Evolutionary conservation across 345 rosid genomes (phyloP).

Genomic region (Melaleuca alternifolia): DNA sequence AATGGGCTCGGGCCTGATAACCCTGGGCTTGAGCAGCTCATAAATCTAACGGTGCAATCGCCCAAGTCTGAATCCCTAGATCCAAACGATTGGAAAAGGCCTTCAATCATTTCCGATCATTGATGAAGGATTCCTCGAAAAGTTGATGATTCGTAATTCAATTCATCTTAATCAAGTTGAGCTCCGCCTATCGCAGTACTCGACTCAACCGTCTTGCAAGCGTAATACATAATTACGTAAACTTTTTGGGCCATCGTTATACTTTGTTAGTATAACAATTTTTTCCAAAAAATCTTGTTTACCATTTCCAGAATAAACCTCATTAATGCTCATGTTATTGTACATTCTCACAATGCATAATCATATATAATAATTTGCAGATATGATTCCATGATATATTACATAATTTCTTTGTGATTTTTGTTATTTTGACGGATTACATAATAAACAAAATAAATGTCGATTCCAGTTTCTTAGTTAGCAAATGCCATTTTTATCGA

Average conservation of each 20-base stretch:
- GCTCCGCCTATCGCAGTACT: neutral
- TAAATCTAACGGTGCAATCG: too few species aligned
- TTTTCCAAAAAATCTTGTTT: neutral
- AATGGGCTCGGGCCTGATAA: neutral
- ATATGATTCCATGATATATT: neutral
- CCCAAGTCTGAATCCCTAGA: too few species aligned
- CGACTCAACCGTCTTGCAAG: neutral
- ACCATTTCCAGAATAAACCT: neutral
- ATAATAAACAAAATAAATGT: neutral
- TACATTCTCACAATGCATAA: rapidly evolving
- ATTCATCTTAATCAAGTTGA: neutral
- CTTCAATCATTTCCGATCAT: neutral
- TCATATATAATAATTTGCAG: neutral
- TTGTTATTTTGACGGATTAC: neutral
- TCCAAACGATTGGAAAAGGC: neutral
- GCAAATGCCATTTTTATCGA: neutral
- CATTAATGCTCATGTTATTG: neutral
- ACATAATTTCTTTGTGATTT: too few species aligned
- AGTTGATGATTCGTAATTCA: neutral
- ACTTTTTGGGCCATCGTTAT: neutral
- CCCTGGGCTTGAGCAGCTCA: neutral
- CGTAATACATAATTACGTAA: neutral
- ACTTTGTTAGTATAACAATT: too few species aligned
- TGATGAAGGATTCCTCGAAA: neutral
- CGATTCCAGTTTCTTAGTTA: neutral